Evolutionary conservation across 176 grass and related monocot genomes (phyloP).

Genomic region (Hordeum marinum): DNA sequence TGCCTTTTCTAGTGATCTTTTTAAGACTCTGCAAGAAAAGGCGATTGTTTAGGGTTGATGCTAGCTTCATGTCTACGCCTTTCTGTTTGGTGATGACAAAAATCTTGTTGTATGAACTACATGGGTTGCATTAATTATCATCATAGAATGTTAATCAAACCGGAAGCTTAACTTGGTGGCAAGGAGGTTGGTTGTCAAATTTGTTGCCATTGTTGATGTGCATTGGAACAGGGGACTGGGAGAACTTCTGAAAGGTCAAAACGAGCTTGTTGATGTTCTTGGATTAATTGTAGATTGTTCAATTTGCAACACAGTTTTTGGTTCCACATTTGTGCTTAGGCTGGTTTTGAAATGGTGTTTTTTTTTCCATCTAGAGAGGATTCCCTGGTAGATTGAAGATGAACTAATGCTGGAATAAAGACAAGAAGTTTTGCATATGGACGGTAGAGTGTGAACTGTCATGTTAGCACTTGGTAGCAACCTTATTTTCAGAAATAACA

Average conservation of each 20-base stretch:
- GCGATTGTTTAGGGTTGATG: background rate
- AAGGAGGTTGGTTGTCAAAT: slow-evolving; percentile 1
- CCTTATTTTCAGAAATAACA: background rate
- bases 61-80: slow-evolving; percentile 14
- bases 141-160: background rate
- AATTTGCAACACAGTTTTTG: background rate
- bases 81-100: slow-evolving; percentile 12
- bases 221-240: background rate
- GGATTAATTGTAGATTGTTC: background rate
- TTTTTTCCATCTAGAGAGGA: background rate
- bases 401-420: background rate
- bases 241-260: background rate
- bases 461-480: background rate
- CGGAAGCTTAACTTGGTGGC: background rate
- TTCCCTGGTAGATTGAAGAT: background rate
- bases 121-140: background rate
- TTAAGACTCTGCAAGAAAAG: background rate
- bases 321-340: background rate
- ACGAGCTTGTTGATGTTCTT: background rate
- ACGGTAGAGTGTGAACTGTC: background rate
- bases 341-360: background rate
- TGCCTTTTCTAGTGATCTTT: slow-evolving; percentile 2
- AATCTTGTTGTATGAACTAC: background rate
- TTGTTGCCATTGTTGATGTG: background rate
- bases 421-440: background rate